Evolutionary conservation across 2,329 filamentous ascomycete genomes (phyloP).

Genomic region (Aspergillus persii): DNA sequence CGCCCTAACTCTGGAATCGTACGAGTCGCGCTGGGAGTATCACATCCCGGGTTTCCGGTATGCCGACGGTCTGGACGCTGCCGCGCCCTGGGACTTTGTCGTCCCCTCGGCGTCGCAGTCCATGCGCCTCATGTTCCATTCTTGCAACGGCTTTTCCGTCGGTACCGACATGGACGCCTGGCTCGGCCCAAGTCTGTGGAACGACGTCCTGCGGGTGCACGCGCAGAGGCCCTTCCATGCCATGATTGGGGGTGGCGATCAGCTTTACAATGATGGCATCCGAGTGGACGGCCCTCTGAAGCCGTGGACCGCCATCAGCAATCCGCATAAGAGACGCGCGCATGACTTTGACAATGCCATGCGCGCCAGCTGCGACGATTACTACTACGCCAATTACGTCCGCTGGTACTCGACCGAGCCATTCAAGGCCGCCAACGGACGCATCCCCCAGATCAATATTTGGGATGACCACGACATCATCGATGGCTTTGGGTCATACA

Average conservation of each 20-base stretch:
- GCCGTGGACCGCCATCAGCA: slow-evolving; percentile 60
- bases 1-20: slow-evolving; percentile 64
- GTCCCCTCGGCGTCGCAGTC: slow-evolving; percentile 61
- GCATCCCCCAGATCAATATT: slow-evolving; percentile 63
- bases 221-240: slow-evolving; percentile 60
- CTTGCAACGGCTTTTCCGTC: slow-evolving; percentile 67
- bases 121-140: slow-evolving; percentile 69
- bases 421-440: slow-evolving; percentile 59
- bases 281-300: slow-evolving; percentile 78
- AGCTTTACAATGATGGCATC: slow-evolving; percentile 76
- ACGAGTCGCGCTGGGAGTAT: slow-evolving; percentile 79
- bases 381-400: slow-evolving; percentile 62
- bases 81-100: slow-evolving; percentile 52
- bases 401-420: slow-evolving; percentile 68
- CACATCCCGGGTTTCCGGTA: slow-evolving; percentile 65
- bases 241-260: slow-evolving; percentile 88
- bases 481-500: slow-evolving; percentile 65
- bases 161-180: slow-evolving; percentile 63
- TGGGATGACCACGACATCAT: slow-evolving; percentile 68
- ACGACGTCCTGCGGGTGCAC: slow-evolving; percentile 62
- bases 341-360: slow-evolving; percentile 65
- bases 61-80: slow-evolving; percentile 55
- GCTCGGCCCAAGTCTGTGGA: slow-evolving; percentile 62
- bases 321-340: slow-evolving; percentile 59
- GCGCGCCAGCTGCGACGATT: slow-evolving; percentile 59